Evolutionary conservation across 2,329 filamentous ascomycete species (phyloP).

Genomic region (Penicillium nordicum): DNA sequence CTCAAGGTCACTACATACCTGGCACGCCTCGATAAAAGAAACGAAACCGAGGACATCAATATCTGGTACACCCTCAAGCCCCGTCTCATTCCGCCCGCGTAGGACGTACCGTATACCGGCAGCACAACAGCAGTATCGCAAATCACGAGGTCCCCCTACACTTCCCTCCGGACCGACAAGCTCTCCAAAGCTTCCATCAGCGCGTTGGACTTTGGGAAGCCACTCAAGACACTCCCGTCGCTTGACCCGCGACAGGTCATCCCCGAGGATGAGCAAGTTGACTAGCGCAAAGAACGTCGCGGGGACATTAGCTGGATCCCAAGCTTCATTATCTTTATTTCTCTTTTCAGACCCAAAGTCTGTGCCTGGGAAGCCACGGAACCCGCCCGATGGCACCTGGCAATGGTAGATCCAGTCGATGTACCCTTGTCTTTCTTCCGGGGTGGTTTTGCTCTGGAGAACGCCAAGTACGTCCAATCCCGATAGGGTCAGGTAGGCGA

Average conservation of each 20-base stretch:
- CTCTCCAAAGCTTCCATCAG: conserved; percentile 90
- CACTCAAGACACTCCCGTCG: conserved; percentile 66
- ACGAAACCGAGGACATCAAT: conserved; percentile 70
- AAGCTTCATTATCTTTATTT: conserved; percentile 53
- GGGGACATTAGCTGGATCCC: conserved; percentile 78
- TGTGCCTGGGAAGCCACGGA: conserved; percentile 77
- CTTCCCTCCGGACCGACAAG: conserved; percentile 58
- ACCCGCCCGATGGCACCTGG: conserved; percentile 82
- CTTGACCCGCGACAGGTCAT: conserved; percentile 64
- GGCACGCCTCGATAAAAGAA: conserved; percentile 65
- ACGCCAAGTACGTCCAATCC: conserved; percentile 76
- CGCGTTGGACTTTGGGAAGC: conserved; percentile 71
- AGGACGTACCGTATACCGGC: conserved; percentile 79
- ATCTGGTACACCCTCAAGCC: conserved; percentile 61
- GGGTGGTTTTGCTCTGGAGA: conserved; percentile 54
- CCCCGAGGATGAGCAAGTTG: conserved; percentile 63
- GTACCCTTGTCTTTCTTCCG: conserved; percentile 54
- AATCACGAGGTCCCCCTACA: conserved; percentile 77
- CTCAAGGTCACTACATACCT: conserved; percentile 41
- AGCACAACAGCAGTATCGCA: conserved; percentile 83
- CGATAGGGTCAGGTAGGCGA: conserved; percentile 85
- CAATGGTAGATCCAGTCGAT: conserved; percentile 78
- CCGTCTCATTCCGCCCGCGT: conserved; percentile 57
- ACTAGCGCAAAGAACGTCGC: conserved; percentile 87
- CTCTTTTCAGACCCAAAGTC: conserved; percentile 48